Percentiles rank a stretch among this genome's conserved stretches.
phyloP scores from a whole-genome alignment of 2,329 filamentous ascomycete species.

The Basipetospora sp. region DNA sequence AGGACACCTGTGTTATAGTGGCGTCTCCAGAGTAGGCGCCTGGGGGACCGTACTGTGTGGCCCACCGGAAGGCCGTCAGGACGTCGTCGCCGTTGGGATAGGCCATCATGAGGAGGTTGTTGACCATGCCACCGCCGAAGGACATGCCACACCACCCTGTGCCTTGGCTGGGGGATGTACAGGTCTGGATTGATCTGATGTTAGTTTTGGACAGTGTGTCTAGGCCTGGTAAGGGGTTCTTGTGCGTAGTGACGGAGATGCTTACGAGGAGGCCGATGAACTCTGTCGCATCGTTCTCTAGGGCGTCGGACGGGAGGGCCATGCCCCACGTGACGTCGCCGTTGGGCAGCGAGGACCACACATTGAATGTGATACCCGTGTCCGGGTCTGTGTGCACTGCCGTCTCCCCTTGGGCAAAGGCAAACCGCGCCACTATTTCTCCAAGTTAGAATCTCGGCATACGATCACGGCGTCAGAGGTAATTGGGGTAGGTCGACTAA shows the following conservation, averaged over 20 bases:
- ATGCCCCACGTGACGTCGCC: slow-evolving; percentile 33
- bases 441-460: too few species aligned
- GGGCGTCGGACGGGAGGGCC: slow-evolving; percentile 33
- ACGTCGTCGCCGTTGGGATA: slow-evolving; percentile 36
- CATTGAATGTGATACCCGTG: slow-evolving; percentile 40
- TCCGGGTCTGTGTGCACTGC: slow-evolving; percentile 26
- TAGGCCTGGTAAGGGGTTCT: too few species aligned
- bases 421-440: neutral
- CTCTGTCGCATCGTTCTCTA: slow-evolving; percentile 33
- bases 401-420: slow-evolving; percentile 6
- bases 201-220: too few species aligned
- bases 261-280: slow-evolving; percentile 44
- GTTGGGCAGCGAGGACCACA: slow-evolving; percentile 31
- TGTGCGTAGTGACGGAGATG: neutral
- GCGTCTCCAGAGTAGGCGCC: slow-evolving; percentile 46
- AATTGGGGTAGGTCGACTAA: too few species aligned
- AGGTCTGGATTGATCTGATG: slow-evolving; percentile 4
- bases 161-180: slow-evolving; percentile 17
- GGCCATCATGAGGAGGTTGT: slow-evolving; percentile 4
- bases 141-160: slow-evolving; percentile 4
- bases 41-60: slow-evolving; percentile 43
- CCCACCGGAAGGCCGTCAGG: slow-evolving; percentile 41
- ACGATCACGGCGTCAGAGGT: too few species aligned
- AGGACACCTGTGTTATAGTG: slow-evolving; percentile 44
- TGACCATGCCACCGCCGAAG: slow-evolving; percentile 1